Evolutionary conservation across 163 green algal genomes (phyloP).

Genomic region (Trebouxia gelatinosa): DNA sequence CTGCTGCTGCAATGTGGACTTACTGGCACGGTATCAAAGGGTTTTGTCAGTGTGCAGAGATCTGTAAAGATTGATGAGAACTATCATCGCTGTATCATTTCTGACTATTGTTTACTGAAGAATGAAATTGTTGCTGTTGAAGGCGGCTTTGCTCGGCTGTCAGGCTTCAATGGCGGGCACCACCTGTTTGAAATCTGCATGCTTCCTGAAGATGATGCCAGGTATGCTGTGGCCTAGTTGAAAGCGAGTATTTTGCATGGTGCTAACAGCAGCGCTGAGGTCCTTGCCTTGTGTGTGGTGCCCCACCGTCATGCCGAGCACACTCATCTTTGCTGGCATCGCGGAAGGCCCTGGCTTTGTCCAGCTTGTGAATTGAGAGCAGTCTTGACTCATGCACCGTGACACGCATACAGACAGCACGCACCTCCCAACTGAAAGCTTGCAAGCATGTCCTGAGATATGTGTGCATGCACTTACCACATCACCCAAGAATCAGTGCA

Average conservation of each 20-base stretch:
- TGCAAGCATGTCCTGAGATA: no score
- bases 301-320: neutral
- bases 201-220: conserved; percentile 31
- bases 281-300: neutral
- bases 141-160: conserved; percentile 46
- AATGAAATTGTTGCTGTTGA: neutral
- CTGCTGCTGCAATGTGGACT: neutral
- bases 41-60: no score
- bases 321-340: no score
- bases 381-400: neutral
- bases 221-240: no score
- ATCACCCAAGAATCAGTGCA: no score
- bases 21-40: neutral
- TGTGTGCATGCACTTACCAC: no score
- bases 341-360: neutral
- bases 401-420: no score
- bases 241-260: no score
- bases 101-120: neutral
- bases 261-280: neutral
- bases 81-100: neutral
- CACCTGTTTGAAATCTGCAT: conserved; percentile 45
- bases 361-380: neutral
- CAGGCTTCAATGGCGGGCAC: conserved; percentile 44
- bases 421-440: no score
- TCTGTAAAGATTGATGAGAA: neutral